phyloP scores from a whole-genome alignment of 768 basidiomycete genomes.

The Kwoniella newhampshirensis region DNA sequence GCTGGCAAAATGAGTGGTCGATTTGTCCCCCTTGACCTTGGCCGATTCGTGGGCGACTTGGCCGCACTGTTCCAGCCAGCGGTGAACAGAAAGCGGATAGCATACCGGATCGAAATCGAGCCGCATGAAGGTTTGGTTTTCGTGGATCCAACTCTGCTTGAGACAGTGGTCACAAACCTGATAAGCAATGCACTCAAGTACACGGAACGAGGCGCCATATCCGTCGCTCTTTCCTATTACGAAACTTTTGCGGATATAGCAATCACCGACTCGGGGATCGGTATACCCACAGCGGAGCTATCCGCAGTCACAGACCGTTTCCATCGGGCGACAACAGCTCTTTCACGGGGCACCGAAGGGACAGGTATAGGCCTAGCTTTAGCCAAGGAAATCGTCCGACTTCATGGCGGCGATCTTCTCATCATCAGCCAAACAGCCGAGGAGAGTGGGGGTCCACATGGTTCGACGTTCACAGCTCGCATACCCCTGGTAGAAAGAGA shows the following conservation, averaged over 20 bases:
- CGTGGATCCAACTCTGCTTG: slow-evolving; percentile 25
- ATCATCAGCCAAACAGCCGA: slow-evolving; percentile 42
- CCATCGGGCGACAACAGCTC: slow-evolving; percentile 44
- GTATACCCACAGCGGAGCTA: slow-evolving; percentile 45
- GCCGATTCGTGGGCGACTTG: slow-evolving; percentile 46
- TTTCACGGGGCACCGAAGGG: slow-evolving; percentile 47
- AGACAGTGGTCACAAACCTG: slow-evolving; percentile 24
- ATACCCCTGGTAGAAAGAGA: slow-evolving; percentile 26
- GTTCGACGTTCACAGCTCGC: slow-evolving; percentile 23
- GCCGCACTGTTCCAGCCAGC: slow-evolving; percentile 49
- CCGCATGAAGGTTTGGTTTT: slow-evolving; percentile 22
- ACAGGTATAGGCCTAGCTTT: slow-evolving; percentile 53
- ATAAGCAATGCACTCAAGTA: slow-evolving; percentile 43
- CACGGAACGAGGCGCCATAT: slow-evolving; percentile 19
- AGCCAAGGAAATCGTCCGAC: slow-evolving; percentile 48
- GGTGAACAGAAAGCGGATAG: slow-evolving; percentile 32
- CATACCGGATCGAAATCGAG: slow-evolving; percentile 10
- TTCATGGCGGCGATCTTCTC: slow-evolving; percentile 51
- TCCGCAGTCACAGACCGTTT: slow-evolving; percentile 52
- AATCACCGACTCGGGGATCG: slow-evolving; percentile 54
- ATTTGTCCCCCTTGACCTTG: slow-evolving; percentile 44
- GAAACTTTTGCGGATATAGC: slow-evolving; percentile 35
- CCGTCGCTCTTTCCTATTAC: slow-evolving; percentile 27
- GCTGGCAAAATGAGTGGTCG: slow-evolving; percentile 39
- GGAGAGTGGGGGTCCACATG: slow-evolving; percentile 30